These are phyloP conservation scores for Ceratobasidium sp. DNA, from an alignment of 1,284 basidiomycete genomes.

Conservation along the genomic window DNA sequence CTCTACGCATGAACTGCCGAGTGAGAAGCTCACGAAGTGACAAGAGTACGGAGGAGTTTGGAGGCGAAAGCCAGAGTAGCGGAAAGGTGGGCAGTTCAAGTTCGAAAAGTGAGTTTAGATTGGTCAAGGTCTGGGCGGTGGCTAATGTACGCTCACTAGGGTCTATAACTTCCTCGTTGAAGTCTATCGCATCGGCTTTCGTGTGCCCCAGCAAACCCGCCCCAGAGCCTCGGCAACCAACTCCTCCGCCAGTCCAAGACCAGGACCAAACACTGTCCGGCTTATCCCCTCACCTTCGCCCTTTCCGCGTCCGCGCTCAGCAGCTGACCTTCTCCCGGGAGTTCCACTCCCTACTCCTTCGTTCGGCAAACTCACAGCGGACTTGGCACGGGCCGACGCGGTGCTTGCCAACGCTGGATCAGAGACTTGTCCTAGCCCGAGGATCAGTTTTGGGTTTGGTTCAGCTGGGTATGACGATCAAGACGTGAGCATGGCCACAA, in stretches of 20 bases:
- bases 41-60: conserved; percentile 15
- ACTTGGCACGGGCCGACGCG: conserved; percentile 52
- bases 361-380: conserved; percentile 16
- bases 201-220: conserved; percentile 74
- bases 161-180: conserved; percentile 43
- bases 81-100: conserved; percentile 8
- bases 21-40: conserved; percentile 14
- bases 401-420: conserved; percentile 52
- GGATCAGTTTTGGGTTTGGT: conserved; percentile 39
- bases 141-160: neutral
- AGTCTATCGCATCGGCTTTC: conserved; percentile 62
- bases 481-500: conserved; percentile 19
- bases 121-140: too few relatives aligned
- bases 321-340: conserved; percentile 29
- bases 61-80: neutral
- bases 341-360: conserved; percentile 26
- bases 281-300: conserved; percentile 23
- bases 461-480: conserved; percentile 37
- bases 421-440: conserved; percentile 44
- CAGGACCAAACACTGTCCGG: conserved; percentile 31
- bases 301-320: conserved; percentile 26
- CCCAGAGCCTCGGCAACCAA: conserved; percentile 57
- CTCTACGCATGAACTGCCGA: neutral
- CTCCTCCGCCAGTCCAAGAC: conserved; percentile 27
- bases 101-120: conserved; percentile 18